Conservation (phyloP, 2,329 filamentous ascomycete species). For the Calonectria honghensis region DNA sequence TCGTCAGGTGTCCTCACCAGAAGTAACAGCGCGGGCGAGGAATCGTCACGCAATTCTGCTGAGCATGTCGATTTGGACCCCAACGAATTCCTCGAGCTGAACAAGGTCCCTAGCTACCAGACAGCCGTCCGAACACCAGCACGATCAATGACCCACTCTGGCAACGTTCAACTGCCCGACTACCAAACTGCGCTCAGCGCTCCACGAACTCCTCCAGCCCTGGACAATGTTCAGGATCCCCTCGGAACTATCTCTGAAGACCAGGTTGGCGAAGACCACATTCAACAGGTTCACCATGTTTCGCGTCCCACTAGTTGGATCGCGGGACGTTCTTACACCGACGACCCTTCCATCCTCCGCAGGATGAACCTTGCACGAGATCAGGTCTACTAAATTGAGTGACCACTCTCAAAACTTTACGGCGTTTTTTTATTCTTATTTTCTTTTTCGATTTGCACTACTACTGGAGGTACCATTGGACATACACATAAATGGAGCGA, state of each 20-base stretch:
- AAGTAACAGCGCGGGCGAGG: slow-evolving; percentile 71
- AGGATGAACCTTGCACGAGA: slow-evolving; percentile 49
- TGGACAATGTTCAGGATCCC: slow-evolving; percentile 55
- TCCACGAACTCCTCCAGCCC: slow-evolving; percentile 68
- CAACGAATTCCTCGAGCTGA: slow-evolving; percentile 78
- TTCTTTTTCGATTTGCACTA: slow-evolving; percentile 13
- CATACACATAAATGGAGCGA: slow-evolving; percentile 40
- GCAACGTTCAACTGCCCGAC: slow-evolving; percentile 75
- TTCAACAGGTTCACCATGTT: slow-evolving; percentile 50
- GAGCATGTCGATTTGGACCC: slow-evolving; percentile 76
- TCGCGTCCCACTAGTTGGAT: slow-evolving; percentile 53
- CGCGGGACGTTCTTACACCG: slow-evolving; percentile 51
- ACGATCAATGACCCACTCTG: slow-evolving; percentile 69
- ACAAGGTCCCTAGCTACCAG: slow-evolving; percentile 85
- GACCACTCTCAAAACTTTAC: neutral
- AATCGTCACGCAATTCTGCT: slow-evolving; percentile 72
- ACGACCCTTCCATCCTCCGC: slow-evolving; percentile 49
- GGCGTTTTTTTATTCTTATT: slow-evolving; percentile 31
- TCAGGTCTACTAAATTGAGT: slow-evolving; percentile 44
- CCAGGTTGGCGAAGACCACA: slow-evolving; percentile 51
- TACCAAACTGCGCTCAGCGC: slow-evolving; percentile 78
- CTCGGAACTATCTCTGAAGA: slow-evolving; percentile 60
- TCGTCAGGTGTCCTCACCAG: slow-evolving; percentile 70
- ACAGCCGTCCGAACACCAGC: slow-evolving; percentile 82
- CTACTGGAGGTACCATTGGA: slow-evolving; percentile 36